These are phyloP conservation scores for Bacterosira constricta DNA, from an alignment of 108 stramenopile genomes.

Conservation along the genomic window DNA sequence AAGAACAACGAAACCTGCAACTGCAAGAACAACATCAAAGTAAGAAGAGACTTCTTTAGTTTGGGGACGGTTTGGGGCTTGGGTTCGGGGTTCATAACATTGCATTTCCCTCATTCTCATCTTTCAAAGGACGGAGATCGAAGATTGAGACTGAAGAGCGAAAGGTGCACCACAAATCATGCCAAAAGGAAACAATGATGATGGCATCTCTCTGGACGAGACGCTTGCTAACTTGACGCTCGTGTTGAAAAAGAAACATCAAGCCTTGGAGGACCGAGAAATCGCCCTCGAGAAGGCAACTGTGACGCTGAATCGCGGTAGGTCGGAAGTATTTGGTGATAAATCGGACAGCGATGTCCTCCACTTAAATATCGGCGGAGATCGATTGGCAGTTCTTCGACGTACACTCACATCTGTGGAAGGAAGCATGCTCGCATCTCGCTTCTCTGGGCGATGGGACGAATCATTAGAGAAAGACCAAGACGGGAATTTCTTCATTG, in stretches of 20 bases:
- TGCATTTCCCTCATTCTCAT: no score
- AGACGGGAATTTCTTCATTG: slow-evolving; percentile 64
- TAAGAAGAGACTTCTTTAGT: no score
- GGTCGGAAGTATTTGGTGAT: slow-evolving; percentile 9
- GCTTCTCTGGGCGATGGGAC: slow-evolving; percentile 64
- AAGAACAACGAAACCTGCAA: no score
- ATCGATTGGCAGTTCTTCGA: slow-evolving; percentile 40
- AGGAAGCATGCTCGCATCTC: slow-evolving; percentile 56
- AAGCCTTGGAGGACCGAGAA: slow-evolving; percentile 19
- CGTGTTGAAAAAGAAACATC: slow-evolving; percentile 25
- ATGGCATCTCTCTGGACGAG: slow-evolving; percentile 21
- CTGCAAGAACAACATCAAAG: no score
- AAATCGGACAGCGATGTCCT: slow-evolving; percentile 40
- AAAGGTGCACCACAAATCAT: neutral
- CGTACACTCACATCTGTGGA: slow-evolving; percentile 52
- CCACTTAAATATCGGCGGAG: slow-evolving; percentile 56
- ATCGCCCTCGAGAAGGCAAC: slow-evolving; percentile 4
- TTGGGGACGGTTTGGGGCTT: no score
- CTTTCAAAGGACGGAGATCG: no score
- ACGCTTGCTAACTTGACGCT: slow-evolving; percentile 29
- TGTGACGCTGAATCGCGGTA: slow-evolving; percentile 5
- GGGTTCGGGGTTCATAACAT: no score
- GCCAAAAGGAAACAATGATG: neutral
- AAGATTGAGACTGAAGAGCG: no score
- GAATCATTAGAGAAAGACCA: slow-evolving; percentile 51